Evolutionary conservation across 73 alveolate species (phyloP).

Genomic region (Uronychia binucleata): DNA sequence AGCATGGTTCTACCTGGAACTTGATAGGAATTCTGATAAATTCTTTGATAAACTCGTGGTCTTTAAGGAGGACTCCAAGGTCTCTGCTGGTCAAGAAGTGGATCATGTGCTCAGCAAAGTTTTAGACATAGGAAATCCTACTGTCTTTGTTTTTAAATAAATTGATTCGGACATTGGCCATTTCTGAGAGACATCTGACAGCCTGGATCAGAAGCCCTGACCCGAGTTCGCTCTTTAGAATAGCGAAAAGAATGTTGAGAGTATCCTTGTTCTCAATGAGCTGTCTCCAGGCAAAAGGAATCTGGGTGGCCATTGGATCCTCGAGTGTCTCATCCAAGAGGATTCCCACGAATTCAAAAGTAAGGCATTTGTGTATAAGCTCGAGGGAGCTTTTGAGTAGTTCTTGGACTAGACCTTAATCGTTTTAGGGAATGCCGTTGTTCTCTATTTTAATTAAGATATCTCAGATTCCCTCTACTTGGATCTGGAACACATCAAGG

Average conservation of each 20-base stretch:
- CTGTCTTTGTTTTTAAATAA: conserved; percentile 24
- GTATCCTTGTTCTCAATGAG: conserved; percentile 20
- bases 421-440: too few relatives aligned
- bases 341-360: conserved; percentile 44
- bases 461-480: background rate
- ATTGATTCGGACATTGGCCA: conserved; percentile 22
- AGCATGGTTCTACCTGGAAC: background rate
- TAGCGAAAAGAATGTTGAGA: background rate
- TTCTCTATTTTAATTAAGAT: background rate
- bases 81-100: background rate
- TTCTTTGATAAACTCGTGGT: background rate
- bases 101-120: background rate
- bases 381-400: background rate
- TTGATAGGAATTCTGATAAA: background rate
- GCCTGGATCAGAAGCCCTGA: background rate
- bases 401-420: background rate
- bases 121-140: conserved; percentile 28
- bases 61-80: background rate
- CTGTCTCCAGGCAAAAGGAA: conserved; percentile 57
- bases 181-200: conserved; percentile 23
- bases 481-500: conserved; percentile 4
- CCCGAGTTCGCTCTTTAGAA: background rate
- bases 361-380: conserved; percentile 8
- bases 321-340: conserved; percentile 52
- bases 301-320: conserved; percentile 31